Conservation (phyloP, 2,329 filamentous ascomycete species). For the Tolypocladium inflatum region DNA sequence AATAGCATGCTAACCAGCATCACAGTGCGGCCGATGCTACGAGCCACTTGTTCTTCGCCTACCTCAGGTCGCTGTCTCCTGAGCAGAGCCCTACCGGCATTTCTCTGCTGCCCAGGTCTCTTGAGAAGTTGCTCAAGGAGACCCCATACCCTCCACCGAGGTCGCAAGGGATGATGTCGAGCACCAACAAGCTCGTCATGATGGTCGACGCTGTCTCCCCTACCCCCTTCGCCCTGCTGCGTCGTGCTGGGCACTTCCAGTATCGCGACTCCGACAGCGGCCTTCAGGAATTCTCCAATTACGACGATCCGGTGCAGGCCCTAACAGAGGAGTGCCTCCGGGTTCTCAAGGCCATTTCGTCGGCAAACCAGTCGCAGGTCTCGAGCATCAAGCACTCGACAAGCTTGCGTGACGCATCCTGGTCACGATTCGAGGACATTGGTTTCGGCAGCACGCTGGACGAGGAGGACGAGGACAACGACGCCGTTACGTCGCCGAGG, state of each 20-base stretch:
- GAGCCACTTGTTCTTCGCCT: slow-evolving; percentile 96
- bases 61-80: slow-evolving; percentile 83
- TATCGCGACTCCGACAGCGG: slow-evolving; percentile 82
- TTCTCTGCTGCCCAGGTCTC: slow-evolving; percentile 75
- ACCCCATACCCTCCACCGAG: slow-evolving; percentile 87
- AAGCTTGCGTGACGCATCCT: slow-evolving; percentile 74
- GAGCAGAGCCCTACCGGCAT: slow-evolving; percentile 70
- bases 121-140: slow-evolving; percentile 83
- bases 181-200: slow-evolving; percentile 88
- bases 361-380: slow-evolving; percentile 75
- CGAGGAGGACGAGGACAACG: slow-evolving; percentile 59
- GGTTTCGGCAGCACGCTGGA: slow-evolving; percentile 74
- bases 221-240: slow-evolving; percentile 82
- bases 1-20: slow-evolving; percentile 2
- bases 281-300: slow-evolving; percentile 78
- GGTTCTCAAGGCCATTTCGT: slow-evolving; percentile 80
- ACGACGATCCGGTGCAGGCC: slow-evolving; percentile 78
- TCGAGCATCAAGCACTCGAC: slow-evolving; percentile 63
- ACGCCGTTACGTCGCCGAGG: slow-evolving; percentile 31
- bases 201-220: slow-evolving; percentile 92
- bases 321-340: slow-evolving; percentile 90
- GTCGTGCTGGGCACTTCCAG: slow-evolving; percentile 88
- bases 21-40: slow-evolving; percentile 83
- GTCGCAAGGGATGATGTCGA: slow-evolving; percentile 65
- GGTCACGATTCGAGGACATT: slow-evolving; percentile 94